These are phyloP conservation scores for Pythium oligandrum DNA, from an alignment of 352 stramenopile genomes.

Conservation along the genomic window DNA sequence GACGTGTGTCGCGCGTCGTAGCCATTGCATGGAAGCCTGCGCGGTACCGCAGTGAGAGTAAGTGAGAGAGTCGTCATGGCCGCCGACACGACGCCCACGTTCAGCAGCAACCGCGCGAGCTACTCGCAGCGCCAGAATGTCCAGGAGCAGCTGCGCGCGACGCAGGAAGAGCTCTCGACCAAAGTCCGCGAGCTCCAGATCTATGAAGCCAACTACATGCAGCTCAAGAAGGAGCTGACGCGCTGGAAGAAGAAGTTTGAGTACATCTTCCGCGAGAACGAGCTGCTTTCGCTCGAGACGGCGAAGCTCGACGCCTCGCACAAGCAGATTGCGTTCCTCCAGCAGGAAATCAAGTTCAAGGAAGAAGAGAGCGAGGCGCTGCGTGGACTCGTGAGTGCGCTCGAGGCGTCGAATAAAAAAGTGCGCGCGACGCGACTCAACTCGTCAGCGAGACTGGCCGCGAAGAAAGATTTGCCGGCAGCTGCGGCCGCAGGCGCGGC, in stretches of 20 bases:
- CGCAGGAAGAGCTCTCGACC: conserved; percentile 69
- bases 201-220: conserved; percentile 76
- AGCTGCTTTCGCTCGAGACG: conserved; percentile 79
- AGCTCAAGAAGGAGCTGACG: conserved; percentile 68
- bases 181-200: conserved; percentile 82
- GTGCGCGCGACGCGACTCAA: conserved; percentile 62
- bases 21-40: no score
- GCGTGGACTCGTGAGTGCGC: conserved; percentile 58
- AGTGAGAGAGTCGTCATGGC: conserved; percentile 2
- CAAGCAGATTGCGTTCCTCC: conserved; percentile 79
- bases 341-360: conserved; percentile 86
- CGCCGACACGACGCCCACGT: conserved; percentile 16
- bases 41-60: no score
- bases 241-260: conserved; percentile 88
- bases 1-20: no score
- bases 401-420: conserved; percentile 82
- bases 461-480: conserved; percentile 18
- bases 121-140: conserved; percentile 60
- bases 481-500: conserved; percentile 22
- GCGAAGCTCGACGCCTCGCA: conserved; percentile 78
- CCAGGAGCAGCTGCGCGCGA: conserved; percentile 61
- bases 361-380: conserved; percentile 76
- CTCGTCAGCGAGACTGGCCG: conserved; percentile 29
- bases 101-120: conserved; percentile 61
- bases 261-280: conserved; percentile 84